Evolutionary conservation across 2,329 filamentous ascomycete genomes (phyloP).

Genomic region (Fusarium virguliforme): DNA sequence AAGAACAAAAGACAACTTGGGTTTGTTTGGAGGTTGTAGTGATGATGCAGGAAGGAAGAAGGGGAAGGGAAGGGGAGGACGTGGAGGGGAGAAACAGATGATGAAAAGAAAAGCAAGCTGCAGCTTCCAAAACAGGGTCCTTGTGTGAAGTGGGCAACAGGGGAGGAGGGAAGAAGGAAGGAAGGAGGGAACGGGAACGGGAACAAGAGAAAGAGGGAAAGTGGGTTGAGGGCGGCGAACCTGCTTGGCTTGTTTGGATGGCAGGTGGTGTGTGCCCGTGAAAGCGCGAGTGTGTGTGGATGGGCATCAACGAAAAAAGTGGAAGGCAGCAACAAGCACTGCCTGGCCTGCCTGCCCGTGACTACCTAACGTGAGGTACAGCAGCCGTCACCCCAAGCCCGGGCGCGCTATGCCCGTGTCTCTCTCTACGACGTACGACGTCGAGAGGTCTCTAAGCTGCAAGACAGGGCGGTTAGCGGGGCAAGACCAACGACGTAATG

Average conservation of each 20-base stretch:
- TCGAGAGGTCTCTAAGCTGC: neutral
- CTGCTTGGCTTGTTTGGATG: slow-evolving; percentile 23
- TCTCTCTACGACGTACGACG: slow-evolving; percentile 7
- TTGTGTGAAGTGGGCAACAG: slow-evolving; percentile 32
- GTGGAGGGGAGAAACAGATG: slow-evolving; percentile 28
- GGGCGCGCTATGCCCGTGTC: neutral
- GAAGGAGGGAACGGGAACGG: slow-evolving; percentile 16
- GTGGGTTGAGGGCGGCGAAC: slow-evolving; percentile 35
- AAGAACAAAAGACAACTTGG: slow-evolving; percentile 7
- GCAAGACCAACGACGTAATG: slow-evolving; percentile 49
- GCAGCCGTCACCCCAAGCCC: neutral
- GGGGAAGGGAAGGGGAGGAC: slow-evolving; percentile 19
- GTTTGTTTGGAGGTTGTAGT: slow-evolving; percentile 7
- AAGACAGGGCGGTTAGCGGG: slow-evolving; percentile 7
- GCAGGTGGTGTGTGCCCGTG: slow-evolving; percentile 12
- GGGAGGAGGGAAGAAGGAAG: slow-evolving; percentile 19
- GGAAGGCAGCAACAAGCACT: slow-evolving; percentile 42
- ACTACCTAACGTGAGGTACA: neutral
- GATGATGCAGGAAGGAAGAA: slow-evolving; percentile 31
- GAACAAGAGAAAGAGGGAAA: slow-evolving; percentile 18
- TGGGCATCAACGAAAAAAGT: slow-evolving; percentile 43
- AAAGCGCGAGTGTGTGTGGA: slow-evolving; percentile 26
- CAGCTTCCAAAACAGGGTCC: slow-evolving; percentile 46
- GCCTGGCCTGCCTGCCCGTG: slow-evolving; percentile 26
- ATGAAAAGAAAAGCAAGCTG: slow-evolving; percentile 38